These are phyloP conservation scores for Rubus parviflorus DNA, from an alignment of 306 rosid genomes.

Conservation along the genomic window DNA sequence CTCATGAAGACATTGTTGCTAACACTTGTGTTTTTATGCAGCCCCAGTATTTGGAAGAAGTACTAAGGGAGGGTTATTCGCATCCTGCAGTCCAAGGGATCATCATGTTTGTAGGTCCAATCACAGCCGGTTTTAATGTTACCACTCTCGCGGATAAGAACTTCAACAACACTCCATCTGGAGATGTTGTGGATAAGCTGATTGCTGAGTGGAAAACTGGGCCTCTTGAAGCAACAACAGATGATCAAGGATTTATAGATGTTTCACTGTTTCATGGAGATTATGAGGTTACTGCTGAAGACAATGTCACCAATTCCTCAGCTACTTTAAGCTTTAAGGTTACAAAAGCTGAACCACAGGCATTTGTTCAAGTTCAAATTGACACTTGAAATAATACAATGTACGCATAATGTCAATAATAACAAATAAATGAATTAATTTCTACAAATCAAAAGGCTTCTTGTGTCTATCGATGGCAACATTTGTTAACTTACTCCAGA, in stretches of 20 bases:
- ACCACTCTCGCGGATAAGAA: constrained; percentile 47
- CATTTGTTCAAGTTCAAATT: constrained; percentile 40
- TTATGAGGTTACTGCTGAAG: constrained; percentile 54
- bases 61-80: constrained; percentile 65
- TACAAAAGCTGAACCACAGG: constrained; percentile 33
- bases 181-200: constrained; percentile 78
- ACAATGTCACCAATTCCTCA: constrained; percentile 43
- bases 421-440: neutral
- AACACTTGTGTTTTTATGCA: constrained; percentile 23
- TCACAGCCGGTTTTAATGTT: constrained; percentile 52
- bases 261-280: constrained; percentile 71
- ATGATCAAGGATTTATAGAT: constrained; percentile 49
- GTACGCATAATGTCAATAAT: neutral
- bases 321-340: constrained; percentile 42
- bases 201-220: constrained; percentile 58
- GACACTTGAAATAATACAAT: constrained; percentile 21
- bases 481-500: too few species aligned
- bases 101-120: constrained; percentile 71
- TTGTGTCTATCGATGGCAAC: too few species aligned
- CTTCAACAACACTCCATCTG: constrained; percentile 60
- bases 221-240: constrained; percentile 37
- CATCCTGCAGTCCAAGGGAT: constrained; percentile 81
- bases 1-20: neutral
- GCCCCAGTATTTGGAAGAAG: constrained; percentile 64
- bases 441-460: neutral